These are phyloP conservation scores for button mushroom (Agaricus bisporus) DNA, from an alignment of 768 basidiomycete genomes.

Conservation along the genomic window DNA sequence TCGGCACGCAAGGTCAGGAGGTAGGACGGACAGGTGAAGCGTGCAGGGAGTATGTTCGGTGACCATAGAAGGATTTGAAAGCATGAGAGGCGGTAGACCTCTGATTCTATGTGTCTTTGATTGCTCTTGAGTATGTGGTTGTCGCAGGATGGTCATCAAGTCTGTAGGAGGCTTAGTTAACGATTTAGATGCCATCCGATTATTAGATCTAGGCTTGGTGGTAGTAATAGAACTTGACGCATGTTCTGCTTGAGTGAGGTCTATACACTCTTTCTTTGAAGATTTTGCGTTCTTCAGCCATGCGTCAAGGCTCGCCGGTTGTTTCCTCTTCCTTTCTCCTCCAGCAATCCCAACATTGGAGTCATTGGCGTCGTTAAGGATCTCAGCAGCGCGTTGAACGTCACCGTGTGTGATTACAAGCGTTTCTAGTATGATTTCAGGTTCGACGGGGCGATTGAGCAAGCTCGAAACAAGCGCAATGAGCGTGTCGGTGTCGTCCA, in stretches of 20 bases:
- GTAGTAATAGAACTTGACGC: not conserved
- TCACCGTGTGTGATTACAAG: conserved; percentile 54
- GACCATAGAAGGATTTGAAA: conserved; percentile 58
- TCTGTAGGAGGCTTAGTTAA: conserved; percentile 30
- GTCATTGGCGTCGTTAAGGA: conserved; percentile 23
- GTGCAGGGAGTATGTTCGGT: conserved; percentile 72
- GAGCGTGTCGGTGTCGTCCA: conserved; percentile 58
- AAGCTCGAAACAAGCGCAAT: conserved; percentile 64
- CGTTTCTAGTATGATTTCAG: conserved; percentile 47
- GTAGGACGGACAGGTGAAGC: conserved; percentile 60
- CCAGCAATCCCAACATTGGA: conserved; percentile 8
- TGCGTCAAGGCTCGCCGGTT: conserved; percentile 34
- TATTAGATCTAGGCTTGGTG: conserved; percentile 3
- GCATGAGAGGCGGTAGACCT: conserved; percentile 53
- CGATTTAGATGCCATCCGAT: conserved; percentile 10
- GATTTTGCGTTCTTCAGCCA: conserved; percentile 41
- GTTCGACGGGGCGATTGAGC: conserved; percentile 27
- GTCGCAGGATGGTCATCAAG: conserved; percentile 52
- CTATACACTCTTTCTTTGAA: conserved; percentile 9
- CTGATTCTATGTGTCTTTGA: conserved; percentile 15
- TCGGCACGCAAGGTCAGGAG: conserved; percentile 67
- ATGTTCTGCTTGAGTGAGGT: conserved; percentile 13
- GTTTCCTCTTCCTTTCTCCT: conserved; percentile 42
- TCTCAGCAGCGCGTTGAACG: conserved; percentile 40
- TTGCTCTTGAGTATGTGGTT: conserved; percentile 35